phyloP scores from a whole-genome alignment of 768 basidiomycete genomes.

The Amanita subjunquillea region DNA sequence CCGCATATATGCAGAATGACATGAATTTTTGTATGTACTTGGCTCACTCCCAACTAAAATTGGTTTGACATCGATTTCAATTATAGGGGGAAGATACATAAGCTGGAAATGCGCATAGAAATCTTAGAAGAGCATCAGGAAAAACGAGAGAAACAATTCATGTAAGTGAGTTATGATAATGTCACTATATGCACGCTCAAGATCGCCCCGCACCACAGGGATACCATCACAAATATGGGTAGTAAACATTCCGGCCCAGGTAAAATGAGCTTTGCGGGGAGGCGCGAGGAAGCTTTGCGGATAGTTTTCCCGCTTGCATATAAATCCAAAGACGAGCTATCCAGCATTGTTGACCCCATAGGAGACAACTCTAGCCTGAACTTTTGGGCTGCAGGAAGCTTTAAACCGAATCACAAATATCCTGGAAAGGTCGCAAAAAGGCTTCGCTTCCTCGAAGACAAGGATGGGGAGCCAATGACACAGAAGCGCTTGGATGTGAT shows the following conservation, averaged over 20 bases:
- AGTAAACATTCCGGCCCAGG: background rate
- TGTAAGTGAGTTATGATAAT: background rate
- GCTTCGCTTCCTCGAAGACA: background rate
- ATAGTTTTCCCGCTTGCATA: background rate
- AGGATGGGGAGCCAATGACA: background rate
- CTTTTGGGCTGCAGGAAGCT: background rate
- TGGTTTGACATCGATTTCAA: background rate
- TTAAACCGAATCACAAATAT: background rate
- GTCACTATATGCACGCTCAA: background rate
- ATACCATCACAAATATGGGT: background rate
- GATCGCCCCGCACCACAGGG: background rate
- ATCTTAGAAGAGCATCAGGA: background rate
- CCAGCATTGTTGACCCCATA: background rate
- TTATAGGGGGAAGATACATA: background rate
- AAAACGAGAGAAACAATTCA: conserved; percentile 1
- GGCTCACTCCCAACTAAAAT: background rate
- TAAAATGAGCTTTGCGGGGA: background rate
- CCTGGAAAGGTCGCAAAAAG: background rate
- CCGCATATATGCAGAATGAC: background rate
- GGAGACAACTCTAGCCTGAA: background rate
- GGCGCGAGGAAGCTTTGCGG: background rate
- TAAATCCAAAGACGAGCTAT: background rate
- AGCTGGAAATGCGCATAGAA: background rate
- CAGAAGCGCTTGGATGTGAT: background rate
- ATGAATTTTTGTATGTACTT: background rate